A percentile compares a stretch with the other conserved stretches of the same genome.
phyloP scores from a whole-genome alignment of 2,329 filamentous ascomycete genomes.

The Xylogone sp. region DNA sequence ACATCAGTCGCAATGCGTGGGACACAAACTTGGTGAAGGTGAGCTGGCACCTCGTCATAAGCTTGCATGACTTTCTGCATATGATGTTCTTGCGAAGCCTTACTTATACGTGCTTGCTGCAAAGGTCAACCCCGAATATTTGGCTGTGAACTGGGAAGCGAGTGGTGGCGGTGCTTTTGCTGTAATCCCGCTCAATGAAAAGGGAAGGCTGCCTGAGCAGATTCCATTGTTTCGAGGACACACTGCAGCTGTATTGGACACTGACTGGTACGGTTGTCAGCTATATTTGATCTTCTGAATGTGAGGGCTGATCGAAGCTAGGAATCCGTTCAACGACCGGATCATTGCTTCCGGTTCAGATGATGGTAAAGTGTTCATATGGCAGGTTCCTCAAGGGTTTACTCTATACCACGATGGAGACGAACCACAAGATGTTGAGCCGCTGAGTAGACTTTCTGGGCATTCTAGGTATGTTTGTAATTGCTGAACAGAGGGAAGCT shows the following conservation, averaged over 20 bases:
- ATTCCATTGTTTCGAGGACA: conserved; percentile 95
- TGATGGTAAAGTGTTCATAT: conserved; percentile 95
- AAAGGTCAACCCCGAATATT: conserved; percentile 90
- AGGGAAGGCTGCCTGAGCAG: conserved; percentile 84
- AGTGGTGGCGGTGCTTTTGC: conserved; percentile 95
- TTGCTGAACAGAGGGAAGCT: conserved; percentile 1
- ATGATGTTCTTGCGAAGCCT: no score
- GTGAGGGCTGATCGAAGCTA: conserved; percentile 33
- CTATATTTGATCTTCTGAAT: not conserved
- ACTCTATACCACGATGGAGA: conserved; percentile 81
- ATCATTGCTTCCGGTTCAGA: conserved; percentile 92
- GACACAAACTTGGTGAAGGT: conserved; percentile 98
- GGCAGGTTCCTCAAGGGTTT: conserved; percentile 89
- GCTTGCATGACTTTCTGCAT: no score
- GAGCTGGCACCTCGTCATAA: conserved; percentile 10
- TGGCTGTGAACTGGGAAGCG: conserved; percentile 98
- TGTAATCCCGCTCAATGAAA: conserved; percentile 86
- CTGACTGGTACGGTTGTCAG: conserved; percentile 72
- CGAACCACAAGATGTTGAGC: conserved; percentile 75
- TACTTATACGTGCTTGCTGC: not conserved
- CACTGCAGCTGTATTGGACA: conserved; percentile 92
- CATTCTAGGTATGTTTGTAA: conserved; percentile 68
- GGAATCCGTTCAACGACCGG: conserved; percentile 94
- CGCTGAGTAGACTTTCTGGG: conserved; percentile 76
- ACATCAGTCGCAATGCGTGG: conserved; percentile 98